Conservation (phyloP, 2,329 filamentous ascomycete species). For the Colletotrichum sp. region DNA sequence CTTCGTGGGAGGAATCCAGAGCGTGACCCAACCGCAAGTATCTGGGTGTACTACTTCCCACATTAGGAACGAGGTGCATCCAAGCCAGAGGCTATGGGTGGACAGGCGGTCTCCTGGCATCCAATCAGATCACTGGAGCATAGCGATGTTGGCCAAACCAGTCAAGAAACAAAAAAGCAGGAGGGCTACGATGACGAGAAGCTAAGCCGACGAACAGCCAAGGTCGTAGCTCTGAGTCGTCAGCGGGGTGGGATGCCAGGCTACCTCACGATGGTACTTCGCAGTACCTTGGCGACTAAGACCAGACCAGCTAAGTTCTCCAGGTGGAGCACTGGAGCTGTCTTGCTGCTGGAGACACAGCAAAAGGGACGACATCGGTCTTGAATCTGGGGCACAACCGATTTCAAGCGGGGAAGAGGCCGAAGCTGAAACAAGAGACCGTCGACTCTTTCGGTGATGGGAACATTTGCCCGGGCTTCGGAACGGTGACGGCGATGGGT, state of each 20-base stretch:
- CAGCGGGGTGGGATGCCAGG: constrained; percentile 7
- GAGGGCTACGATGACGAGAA: background rate
- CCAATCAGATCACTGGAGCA: constrained; percentile 2
- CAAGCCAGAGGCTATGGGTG: constrained; percentile 5
- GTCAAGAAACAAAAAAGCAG: constrained; percentile 11
- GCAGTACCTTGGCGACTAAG: constrained; percentile 7
- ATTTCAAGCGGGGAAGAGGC: constrained; percentile 2
- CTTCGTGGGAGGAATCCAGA: constrained; percentile 11
- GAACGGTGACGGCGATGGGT: background rate
- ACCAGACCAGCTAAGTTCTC: constrained; percentile 7
- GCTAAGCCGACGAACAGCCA: constrained; percentile 1
- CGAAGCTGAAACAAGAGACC: constrained; percentile 4
- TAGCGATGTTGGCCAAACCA: constrained; percentile 9
- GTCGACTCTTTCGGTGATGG: background rate
- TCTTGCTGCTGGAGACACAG: constrained; percentile 7
- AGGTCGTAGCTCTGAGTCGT: constrained; percentile 2
- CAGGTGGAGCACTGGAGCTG: constrained; percentile 11
- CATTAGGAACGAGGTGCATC: constrained; percentile 19
- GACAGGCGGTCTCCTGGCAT: background rate
- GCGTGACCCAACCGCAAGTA: constrained; percentile 15
- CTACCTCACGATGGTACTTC: constrained; percentile 1
- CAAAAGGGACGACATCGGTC: constrained; percentile 12
- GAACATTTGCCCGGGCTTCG: background rate
- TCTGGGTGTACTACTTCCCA: constrained; percentile 8
- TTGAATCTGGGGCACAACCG: background rate